Evolutionary conservation across 495 filamentous ascomycete genomes (phyloP), one percentile per base, ranked within the genome.

Genomic region (Lepidopterella palustris): DNA sequence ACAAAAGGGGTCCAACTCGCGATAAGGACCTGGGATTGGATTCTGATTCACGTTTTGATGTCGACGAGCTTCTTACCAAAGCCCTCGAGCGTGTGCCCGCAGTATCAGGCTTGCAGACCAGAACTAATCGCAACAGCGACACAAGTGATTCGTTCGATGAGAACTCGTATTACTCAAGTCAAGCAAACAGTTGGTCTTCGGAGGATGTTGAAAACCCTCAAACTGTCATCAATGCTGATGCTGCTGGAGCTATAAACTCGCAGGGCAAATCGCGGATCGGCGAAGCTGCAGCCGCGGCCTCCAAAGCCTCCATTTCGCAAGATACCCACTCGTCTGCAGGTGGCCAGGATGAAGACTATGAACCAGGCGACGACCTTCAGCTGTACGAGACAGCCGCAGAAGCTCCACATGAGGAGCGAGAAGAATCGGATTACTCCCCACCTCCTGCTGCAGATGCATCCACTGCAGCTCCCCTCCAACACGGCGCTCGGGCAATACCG

Each of bases 121-220:
- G 28, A n/a, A 50, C 57, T 57, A 82, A 83, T 74, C 76, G 72
- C 56, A 70, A 71, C 62, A 77, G 78, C 71, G 78, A 80, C 61
- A 75, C 80, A 61, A 86, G 80, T 78, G 89, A 91, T 68, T 92
- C 89, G 10, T 87, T 90, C 73, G 90, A 96, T 73, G 86, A 92
- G 67, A 91, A 93, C 63, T 91, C 89, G n/a, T 92, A 93, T 73
- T 96, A 97, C 75, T 95, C 90, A 48, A 95, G 90, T 77, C 85
- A 84, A 74, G 74, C 64, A 24, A 59, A 70, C 55, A 66, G 65
- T 45, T 76, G 73, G 73, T 70, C 70, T 21, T 67, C 75, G 15
- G 78, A 76, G 60, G 78, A 79, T 57, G 68, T 76, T 60, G 62
- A 63, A 29, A 24, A 31, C 27, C 56, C 39, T 21, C 53, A 58